These are phyloP conservation scores for Mycena amicta DNA, from an alignment of 768 basidiomycete species.

Conservation along the genomic window DNA sequence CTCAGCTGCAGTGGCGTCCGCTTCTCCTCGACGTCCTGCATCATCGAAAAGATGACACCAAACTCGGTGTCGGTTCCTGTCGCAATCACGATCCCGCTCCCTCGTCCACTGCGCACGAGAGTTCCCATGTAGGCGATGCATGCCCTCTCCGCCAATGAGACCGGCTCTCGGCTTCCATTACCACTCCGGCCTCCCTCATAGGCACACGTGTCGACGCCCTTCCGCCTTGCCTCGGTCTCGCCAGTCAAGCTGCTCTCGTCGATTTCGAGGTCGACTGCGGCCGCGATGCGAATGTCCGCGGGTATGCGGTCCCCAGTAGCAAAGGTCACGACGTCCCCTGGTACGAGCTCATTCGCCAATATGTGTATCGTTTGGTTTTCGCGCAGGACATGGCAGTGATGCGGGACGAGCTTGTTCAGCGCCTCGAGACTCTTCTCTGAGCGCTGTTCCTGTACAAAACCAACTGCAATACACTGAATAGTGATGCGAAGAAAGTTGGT, in stretches of 20 bases:
- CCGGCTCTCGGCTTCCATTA: slow-evolving; percentile 39
- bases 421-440: slow-evolving; percentile 95
- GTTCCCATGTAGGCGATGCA: slow-evolving; percentile 98
- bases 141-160: slow-evolving; percentile 78
- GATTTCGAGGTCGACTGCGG: slow-evolving; percentile 86
- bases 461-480: slow-evolving; percentile 54
- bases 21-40: slow-evolving; percentile 95
- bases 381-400: slow-evolving; percentile 91
- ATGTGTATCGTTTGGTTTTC: slow-evolving; percentile 73
- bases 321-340: slow-evolving; percentile 90
- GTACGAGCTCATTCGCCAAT: slow-evolving; percentile 97
- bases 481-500: not conserved
- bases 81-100: slow-evolving; percentile 84
- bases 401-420: slow-evolving; percentile 94
- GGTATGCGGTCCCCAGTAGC: slow-evolving; percentile 92
- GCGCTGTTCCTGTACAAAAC: slow-evolving; percentile 92
- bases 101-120: slow-evolving; percentile 85
- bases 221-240: slow-evolving; percentile 81
- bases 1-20: slow-evolving; percentile 89
- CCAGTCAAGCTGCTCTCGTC: slow-evolving; percentile 96
- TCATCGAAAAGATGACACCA: slow-evolving; percentile 95
- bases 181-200: slow-evolving; percentile 40
- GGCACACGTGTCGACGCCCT: slow-evolving; percentile 59
- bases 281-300: slow-evolving; percentile 84
- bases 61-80: slow-evolving; percentile 89